Conservation (phyloP, 2,329 filamentous ascomycete genomes). For the Exophiala mesophila region DNA sequence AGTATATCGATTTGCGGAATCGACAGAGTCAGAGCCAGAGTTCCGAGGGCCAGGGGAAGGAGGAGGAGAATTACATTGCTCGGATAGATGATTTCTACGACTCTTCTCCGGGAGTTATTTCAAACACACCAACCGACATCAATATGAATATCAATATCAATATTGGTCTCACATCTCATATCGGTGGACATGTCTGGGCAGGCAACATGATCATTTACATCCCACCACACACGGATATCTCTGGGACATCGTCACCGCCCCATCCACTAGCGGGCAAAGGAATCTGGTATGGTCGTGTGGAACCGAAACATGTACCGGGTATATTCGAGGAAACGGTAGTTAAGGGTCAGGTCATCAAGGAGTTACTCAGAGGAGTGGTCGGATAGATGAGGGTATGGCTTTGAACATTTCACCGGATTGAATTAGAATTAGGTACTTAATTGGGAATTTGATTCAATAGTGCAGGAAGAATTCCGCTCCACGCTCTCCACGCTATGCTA, state of each 20-base stretch:
- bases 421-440: too few species aligned
- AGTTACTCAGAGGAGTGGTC: conserved; percentile 66
- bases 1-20: conserved; percentile 5
- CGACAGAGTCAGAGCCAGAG: not conserved
- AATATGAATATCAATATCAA: conserved; percentile 26
- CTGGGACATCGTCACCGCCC: not conserved
- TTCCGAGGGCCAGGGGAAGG: too few species aligned
- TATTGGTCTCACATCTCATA: conserved; percentile 62
- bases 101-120: too few species aligned
- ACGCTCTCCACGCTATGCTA: not conserved
- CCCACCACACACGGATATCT: conserved; percentile 15
- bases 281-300: conserved; percentile 85
- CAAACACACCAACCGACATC: conserved; percentile 8
- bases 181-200: conserved; percentile 89
- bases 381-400: not conserved
- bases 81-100: too few species aligned
- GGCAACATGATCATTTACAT: conserved; percentile 85
- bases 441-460: too few species aligned
- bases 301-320: conserved; percentile 82
- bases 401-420: too few species aligned
- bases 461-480: too few species aligned
- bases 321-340: conserved; percentile 79
- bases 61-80: too few species aligned
- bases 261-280: conserved; percentile 33
- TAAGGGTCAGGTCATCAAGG: conserved; percentile 80